A percentile compares a stretch with the other conserved stretches of the same genome.
Evolutionary conservation across 1,284 basidiomycete genomes (phyloP).

Genomic region (Moesziomyces aphidis): DNA sequence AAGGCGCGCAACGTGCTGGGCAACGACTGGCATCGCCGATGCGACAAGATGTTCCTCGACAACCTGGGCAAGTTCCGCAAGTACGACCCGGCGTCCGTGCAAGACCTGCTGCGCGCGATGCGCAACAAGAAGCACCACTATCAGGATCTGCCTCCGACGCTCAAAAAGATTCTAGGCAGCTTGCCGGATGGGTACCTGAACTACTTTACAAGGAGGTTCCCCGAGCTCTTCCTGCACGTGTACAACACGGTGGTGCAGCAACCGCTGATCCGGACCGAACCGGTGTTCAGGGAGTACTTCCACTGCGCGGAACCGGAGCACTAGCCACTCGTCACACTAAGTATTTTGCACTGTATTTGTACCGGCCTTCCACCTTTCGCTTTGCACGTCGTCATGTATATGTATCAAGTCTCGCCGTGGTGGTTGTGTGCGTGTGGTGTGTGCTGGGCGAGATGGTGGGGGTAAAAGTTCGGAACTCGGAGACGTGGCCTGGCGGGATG

Average conservation of each 20-base stretch:
- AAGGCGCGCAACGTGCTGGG: slow-evolving; percentile 54
- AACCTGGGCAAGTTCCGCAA: slow-evolving; percentile 94
- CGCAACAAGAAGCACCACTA: slow-evolving; percentile 99
- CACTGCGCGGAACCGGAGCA: slow-evolving; percentile 48
- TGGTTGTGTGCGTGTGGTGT: neutral
- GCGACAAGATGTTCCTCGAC: slow-evolving; percentile 90
- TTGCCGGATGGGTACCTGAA: slow-evolving; percentile 91
- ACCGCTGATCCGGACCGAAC: slow-evolving; percentile 55
- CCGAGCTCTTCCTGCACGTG: slow-evolving; percentile 89
- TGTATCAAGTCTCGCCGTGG: neutral
- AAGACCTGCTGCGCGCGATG: slow-evolving; percentile 90
- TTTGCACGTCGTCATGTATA: slow-evolving; percentile 20
- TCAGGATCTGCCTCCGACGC: slow-evolving; percentile 90
- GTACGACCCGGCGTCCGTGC: slow-evolving; percentile 89
- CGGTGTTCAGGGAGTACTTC: slow-evolving; percentile 58
- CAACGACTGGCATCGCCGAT: slow-evolving; percentile 84
- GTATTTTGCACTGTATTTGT: slow-evolving; percentile 11
- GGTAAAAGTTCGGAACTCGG: slow-evolving; percentile 16
- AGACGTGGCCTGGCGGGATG: neutral
- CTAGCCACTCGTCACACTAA: slow-evolving; percentile 1
- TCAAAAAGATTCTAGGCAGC: slow-evolving; percentile 85
- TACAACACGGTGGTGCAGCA: slow-evolving; percentile 78
- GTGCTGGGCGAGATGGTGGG: neutral
- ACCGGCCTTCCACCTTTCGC: neutral
- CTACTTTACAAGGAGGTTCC: slow-evolving; percentile 94